Conservation (phyloP, 768 basidiomycete genomes). For the Dacryopinax primogenitus region DNA sequence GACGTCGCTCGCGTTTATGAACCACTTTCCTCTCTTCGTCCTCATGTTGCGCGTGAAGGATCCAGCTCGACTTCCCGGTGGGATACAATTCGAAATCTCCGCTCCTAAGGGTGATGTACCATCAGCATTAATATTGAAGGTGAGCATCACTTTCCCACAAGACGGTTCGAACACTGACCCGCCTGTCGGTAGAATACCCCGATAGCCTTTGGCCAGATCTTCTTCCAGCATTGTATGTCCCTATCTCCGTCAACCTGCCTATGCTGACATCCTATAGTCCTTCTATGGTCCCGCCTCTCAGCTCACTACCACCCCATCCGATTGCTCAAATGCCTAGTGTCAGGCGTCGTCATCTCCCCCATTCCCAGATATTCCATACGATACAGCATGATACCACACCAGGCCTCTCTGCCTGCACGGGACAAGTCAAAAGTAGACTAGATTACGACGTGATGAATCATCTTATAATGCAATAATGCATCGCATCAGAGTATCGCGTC, state of each 20-base stretch:
- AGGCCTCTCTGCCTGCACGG: neutral
- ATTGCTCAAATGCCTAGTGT: slow-evolving; percentile 18
- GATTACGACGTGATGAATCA: neutral
- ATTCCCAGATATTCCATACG: slow-evolving; percentile 22
- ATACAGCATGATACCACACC: slow-evolving; percentile 18
- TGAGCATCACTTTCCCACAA: neutral
- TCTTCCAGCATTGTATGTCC: slow-evolving; percentile 23
- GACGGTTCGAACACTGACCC: neutral
- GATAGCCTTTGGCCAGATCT: slow-evolving; percentile 20
- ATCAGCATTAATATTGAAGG: slow-evolving; percentile 9
- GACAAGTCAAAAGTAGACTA: neutral
- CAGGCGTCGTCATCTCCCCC: slow-evolving; percentile 20
- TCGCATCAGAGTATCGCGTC: neutral
- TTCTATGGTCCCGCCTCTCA: slow-evolving; percentile 21
- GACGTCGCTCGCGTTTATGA: slow-evolving; percentile 62
- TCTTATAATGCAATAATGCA: neutral
- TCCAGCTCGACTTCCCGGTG: slow-evolving; percentile 69
- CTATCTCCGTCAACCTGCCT: neutral
- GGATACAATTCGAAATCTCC: slow-evolving; percentile 10
- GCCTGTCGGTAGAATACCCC: slow-evolving; percentile 17
- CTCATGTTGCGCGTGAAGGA: slow-evolving; percentile 76
- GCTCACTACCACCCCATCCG: slow-evolving; percentile 21
- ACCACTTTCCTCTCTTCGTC: slow-evolving; percentile 85
- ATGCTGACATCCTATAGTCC: slow-evolving; percentile 12
- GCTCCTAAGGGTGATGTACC: neutral